Evolutionary conservation across 768 basidiomycete species (phyloP).

Genomic region (Serendipita vermifera): DNA sequence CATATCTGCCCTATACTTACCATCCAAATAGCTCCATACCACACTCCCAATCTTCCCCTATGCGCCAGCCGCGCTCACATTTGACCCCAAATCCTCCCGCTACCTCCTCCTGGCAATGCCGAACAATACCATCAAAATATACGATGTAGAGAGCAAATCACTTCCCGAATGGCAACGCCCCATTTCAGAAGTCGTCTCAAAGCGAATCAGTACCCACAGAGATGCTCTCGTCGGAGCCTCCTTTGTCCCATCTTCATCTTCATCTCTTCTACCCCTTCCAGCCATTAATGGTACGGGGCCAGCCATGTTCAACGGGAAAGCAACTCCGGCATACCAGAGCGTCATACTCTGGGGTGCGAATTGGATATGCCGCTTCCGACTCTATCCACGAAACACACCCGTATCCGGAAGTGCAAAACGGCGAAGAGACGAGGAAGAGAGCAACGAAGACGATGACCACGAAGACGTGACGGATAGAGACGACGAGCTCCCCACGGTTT

Average conservation of each 20-base stretch:
- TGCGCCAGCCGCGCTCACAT: constrained; percentile 55
- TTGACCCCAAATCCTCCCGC: constrained; percentile 47
- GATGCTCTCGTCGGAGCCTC: constrained; percentile 3
- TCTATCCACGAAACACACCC: constrained; percentile 27
- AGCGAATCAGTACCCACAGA: background rate
- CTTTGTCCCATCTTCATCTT: background rate
- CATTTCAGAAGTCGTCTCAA: constrained; percentile 26
- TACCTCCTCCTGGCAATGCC: constrained; percentile 66
- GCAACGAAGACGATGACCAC: constrained; percentile 40
- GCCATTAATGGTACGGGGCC: background rate
- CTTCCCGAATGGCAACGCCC: constrained; percentile 55
- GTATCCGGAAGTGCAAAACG: constrained; percentile 21
- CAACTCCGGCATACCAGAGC: constrained; percentile 9
- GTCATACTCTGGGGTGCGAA: constrained; percentile 63
- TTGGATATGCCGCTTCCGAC: constrained; percentile 63
- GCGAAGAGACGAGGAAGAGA: constrained; percentile 23
- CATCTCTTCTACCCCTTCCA: background rate
- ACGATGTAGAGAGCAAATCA: constrained; percentile 68
- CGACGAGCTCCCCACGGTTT: too few relatives aligned
- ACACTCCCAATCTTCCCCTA: constrained; percentile 73
- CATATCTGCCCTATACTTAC: too few relatives aligned
- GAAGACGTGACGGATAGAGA: constrained; percentile 22
- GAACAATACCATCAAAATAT: constrained; percentile 71
- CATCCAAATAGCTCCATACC: constrained; percentile 69
- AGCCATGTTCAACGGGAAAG: constrained; percentile 12